Conservation (phyloP, 352 stramenopile genomes). For the Plasmopara muralis region DNA sequence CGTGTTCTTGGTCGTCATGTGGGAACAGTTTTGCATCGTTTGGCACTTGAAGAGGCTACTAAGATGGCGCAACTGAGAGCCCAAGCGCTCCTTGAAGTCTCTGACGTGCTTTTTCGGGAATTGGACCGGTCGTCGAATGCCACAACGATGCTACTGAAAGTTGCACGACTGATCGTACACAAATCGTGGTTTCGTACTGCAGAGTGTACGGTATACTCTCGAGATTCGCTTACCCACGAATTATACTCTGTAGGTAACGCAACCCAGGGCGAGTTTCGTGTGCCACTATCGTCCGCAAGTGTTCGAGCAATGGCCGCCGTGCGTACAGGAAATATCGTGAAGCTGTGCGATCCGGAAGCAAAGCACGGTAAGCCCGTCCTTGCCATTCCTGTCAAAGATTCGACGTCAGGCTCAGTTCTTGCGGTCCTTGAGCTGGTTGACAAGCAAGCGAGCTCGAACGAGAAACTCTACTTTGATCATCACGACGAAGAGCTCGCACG, state of each 20-base stretch:
- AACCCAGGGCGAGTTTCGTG: constrained; percentile 38
- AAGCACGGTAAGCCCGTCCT: constrained; percentile 46
- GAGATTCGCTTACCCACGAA: constrained; percentile 50
- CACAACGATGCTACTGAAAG: constrained; percentile 39
- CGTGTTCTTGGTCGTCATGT: constrained; percentile 48
- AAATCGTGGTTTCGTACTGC: constrained; percentile 20
- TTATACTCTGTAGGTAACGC: constrained; percentile 46
- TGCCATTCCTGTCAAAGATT: constrained; percentile 75
- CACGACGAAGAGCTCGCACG: constrained; percentile 59
- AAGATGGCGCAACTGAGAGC: constrained; percentile 56
- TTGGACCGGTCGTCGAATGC: constrained; percentile 59
- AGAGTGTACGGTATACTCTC: constrained; percentile 61
- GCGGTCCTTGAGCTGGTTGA: constrained; percentile 63
- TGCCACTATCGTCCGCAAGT: constrained; percentile 35
- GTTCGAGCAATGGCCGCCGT: constrained; percentile 57
- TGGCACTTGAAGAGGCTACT: constrained; percentile 52
- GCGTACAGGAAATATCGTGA: constrained; percentile 60
- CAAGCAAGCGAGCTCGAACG: constrained; percentile 19
- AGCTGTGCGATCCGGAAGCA: constrained; percentile 64
- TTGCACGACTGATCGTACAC: constrained; percentile 14
- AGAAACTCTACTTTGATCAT: constrained; percentile 66
- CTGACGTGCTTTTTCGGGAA: constrained; percentile 54
- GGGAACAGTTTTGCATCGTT: constrained; percentile 42
- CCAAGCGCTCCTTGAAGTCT: constrained; percentile 58
- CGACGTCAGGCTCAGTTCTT: constrained; percentile 45